Conservation (phyloP, 306 rosid species). For the Quercus mongolica region DNA sequence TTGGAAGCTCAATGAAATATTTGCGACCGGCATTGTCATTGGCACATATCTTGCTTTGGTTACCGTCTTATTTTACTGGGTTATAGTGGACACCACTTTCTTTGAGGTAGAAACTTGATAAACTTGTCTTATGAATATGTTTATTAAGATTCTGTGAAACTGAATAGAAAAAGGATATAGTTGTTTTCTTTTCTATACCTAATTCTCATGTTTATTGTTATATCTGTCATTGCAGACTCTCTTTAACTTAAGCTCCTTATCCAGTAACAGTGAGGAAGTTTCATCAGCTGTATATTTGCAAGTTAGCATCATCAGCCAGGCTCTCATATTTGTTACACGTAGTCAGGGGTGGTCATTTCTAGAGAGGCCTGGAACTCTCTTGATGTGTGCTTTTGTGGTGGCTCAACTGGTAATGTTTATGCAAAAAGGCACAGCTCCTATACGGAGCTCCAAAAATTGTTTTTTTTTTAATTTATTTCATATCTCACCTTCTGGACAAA, state of each 20-base stretch:
- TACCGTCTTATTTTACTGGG: constrained; percentile 50
- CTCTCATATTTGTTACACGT: constrained; percentile 82
- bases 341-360: constrained; percentile 73
- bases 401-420: constrained; percentile 68
- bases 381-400: constrained; percentile 76
- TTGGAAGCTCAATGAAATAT: no score
- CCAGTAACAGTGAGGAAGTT: constrained; percentile 54
- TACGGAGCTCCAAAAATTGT: background rate
- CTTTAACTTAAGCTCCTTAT: constrained; percentile 52
- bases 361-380: constrained; percentile 72
- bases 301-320: constrained; percentile 89
- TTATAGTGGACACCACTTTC: constrained; percentile 55
- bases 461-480: background rate
- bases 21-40: no score
- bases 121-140: background rate
- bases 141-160: background rate
- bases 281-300: constrained; percentile 78
- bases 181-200: background rate
- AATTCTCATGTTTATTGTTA: constrained; percentile 8
- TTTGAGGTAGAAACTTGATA: constrained; percentile 54
- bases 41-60: no score
- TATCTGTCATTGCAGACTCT: constrained; percentile 44
- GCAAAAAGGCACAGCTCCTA: background rate
- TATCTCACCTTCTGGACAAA: background rate
- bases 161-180: background rate